A percentile compares a stretch with the other conserved stretches of the same genome.
Evolutionary conservation across 164 flowering plant species (phyloP).

Genomic region (Chimonanthus salicifolius): DNA sequence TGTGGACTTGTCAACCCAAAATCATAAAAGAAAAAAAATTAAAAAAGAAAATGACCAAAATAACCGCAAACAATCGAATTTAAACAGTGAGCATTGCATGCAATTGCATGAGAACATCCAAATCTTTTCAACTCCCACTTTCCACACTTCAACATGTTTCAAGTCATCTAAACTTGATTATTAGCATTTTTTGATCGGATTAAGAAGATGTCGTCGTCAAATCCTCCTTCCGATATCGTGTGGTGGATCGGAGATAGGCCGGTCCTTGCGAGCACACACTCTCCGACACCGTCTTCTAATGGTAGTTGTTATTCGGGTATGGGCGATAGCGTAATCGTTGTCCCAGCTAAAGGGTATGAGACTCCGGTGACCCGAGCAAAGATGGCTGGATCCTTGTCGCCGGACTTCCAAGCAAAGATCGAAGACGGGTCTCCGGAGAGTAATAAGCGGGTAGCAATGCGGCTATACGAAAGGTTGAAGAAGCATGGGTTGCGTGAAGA

Average conservation of each 20-base stretch:
- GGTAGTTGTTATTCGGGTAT: background rate
- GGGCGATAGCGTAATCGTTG: background rate
- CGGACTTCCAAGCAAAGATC: conserved; percentile 10
- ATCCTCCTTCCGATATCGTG: background rate
- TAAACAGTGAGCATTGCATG: background rate
- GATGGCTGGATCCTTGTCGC: conserved; percentile 5
- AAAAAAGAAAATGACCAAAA: background rate
- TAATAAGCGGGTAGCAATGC: conserved; percentile 10
- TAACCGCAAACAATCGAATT: background rate
- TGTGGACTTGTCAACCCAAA: background rate
- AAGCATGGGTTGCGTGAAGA: conserved; percentile 16
- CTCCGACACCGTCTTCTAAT: background rate
- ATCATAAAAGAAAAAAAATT: background rate
- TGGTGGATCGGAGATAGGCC: conserved; percentile 1
- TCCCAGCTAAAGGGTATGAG: conserved; percentile 1
- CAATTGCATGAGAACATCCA: background rate
- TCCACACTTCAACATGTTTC: background rate
- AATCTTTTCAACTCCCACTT: background rate
- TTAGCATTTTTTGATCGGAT: background rate
- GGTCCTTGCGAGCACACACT: background rate
- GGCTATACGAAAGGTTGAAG: conserved; percentile 22
- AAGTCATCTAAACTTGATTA: background rate
- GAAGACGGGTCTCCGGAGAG: conserved; percentile 17
- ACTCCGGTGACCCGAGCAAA: conserved; percentile 2
- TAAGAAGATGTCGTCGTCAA: background rate